Evolutionary conservation across 2,329 filamentous ascomycete species (phyloP), one percentile per base, ranked within the genome.

Genomic region (Fusarium clavum): DNA sequence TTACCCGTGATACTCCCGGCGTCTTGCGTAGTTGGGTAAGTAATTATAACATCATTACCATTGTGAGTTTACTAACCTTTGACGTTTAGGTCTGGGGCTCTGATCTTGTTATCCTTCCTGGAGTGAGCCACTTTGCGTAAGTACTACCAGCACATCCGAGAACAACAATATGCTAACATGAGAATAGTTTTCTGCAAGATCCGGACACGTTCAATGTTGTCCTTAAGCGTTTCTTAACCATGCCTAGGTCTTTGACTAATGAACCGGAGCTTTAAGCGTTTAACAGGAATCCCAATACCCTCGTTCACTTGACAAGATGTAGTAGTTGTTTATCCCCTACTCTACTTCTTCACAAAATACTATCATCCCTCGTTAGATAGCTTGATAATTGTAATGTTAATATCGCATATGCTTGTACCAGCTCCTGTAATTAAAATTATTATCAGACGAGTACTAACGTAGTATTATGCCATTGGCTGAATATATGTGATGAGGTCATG

Each of bases 41-140:
- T 24, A n/a, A n/a, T 7, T 38, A 0, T 6, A 12, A 7, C 11
- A 38, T 12, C 3, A n/a, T n/a, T 38, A 38, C 6, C 13, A 12
- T 13, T 20, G 3, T 5, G 7, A 20, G 30, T 10, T 6, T n/a
- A 38, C 14, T 24, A 6, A 25, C 8, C 6, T 38, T 8, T 34
- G 2, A 18, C 18, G 8, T 22, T 10, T 11, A 57, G 47, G 41
- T 58, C 12, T 59, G 57, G 57, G 32, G 53, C 3, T 61, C 57
- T 13, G 53, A 61, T 2, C 57, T 48, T 8, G 1, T 59, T 6
- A 27, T 61, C 3, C 27, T 61, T 0, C 57, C 53, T 3, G 57
- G 57, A 32, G 57, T 61, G 2, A 61, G 57, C 43, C 57, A 60
- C 34, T 60, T 60, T 57, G 57, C 57, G 57, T 30, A 46, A 57